Conservation (phyloP, 208 protist species). For the Wallacemonas sp. region DNA sequence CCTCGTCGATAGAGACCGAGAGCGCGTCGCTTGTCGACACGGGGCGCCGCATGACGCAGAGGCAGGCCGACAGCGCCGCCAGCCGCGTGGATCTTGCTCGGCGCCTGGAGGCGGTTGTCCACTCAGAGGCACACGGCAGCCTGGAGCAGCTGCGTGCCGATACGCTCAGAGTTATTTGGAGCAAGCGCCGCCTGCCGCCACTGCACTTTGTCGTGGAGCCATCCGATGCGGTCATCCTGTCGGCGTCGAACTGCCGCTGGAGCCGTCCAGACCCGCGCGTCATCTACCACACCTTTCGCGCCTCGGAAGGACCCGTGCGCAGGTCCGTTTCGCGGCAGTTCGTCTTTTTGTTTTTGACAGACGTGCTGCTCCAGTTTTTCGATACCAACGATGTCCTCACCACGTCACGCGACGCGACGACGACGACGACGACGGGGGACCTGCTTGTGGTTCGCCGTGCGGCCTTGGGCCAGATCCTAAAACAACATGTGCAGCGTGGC, state of each 20-base stretch:
- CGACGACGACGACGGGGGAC: not conserved
- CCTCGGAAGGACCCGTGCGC: slow-evolving; percentile 17
- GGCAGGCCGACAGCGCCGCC: slow-evolving; percentile 11
- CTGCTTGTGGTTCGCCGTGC: not conserved
- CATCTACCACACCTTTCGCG: slow-evolving; percentile 70
- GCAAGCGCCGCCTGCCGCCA: slow-evolving; percentile 37
- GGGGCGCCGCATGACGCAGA: slow-evolving; percentile 6
- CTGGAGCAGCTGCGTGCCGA: slow-evolving; percentile 26
- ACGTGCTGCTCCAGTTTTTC: slow-evolving; percentile 37
- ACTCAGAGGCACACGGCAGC: not conserved
- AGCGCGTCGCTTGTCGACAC: slow-evolving; percentile 19
- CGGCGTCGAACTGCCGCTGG: slow-evolving; percentile 42
- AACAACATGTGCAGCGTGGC: slow-evolving; percentile 50
- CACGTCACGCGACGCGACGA: too few relatives aligned
- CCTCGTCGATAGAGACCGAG: not conserved
- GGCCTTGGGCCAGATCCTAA: slow-evolving; percentile 13
- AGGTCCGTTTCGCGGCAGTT: slow-evolving; percentile 46
- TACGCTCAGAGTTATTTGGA: slow-evolving; percentile 41
- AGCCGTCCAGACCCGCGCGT: slow-evolving; percentile 60
- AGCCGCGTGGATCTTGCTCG: slow-evolving; percentile 33
- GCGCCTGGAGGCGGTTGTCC: slow-evolving; percentile 1
- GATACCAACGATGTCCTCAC: not conserved
- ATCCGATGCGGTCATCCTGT: slow-evolving; percentile 12
- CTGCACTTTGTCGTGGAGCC: slow-evolving; percentile 50
- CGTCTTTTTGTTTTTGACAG: slow-evolving; percentile 73